These are phyloP conservation scores for Flueggea neowawraea DNA, from an alignment of 441 rosid species.

Conservation along the genomic window DNA sequence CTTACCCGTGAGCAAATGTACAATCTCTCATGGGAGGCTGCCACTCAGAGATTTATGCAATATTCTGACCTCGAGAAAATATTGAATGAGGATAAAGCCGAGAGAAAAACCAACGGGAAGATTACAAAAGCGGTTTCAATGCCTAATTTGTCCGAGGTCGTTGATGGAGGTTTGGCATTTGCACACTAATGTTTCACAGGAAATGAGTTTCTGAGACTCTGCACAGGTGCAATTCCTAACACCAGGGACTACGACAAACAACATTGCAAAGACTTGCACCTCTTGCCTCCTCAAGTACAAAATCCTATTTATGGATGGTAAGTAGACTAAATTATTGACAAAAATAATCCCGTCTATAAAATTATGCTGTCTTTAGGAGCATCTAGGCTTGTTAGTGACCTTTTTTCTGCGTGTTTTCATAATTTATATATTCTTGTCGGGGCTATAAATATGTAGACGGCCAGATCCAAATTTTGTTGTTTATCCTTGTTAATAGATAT, in stretches of 20 bases:
- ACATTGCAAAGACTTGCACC: conserved; percentile 83
- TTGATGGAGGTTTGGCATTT: conserved; percentile 88
- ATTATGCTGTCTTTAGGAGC: conserved; percentile 7
- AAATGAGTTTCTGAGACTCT: conserved; percentile 78
- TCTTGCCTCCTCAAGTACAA: conserved; percentile 79
- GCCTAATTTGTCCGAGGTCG: conserved; percentile 57
- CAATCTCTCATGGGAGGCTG: conserved; percentile 95
- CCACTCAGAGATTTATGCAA: conserved; percentile 87
- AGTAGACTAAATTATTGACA: conserved; percentile 2
- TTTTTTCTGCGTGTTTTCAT: background rate
- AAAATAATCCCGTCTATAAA: background rate
- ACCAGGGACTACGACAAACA: conserved; percentile 77
- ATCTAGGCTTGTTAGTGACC: conserved; percentile 14
- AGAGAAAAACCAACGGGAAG: conserved; percentile 21
- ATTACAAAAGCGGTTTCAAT: conserved; percentile 46
- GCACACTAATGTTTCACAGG: conserved; percentile 87
- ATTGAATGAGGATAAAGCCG: conserved; percentile 28
- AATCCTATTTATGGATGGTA: conserved; percentile 94
- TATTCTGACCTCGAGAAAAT: conserved; percentile 73
- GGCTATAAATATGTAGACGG: conserved; percentile 4
- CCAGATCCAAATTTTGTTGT: conserved; percentile 13
- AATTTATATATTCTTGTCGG: conserved; percentile 1
- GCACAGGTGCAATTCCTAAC: conserved; percentile 83
- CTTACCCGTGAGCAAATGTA: conserved; percentile 79
- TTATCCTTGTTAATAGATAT: conserved; percentile 10